These are phyloP conservation scores for Kregervanrija delftensis DNA, from an alignment of 805 yeast species.

Conservation along the genomic window DNA sequence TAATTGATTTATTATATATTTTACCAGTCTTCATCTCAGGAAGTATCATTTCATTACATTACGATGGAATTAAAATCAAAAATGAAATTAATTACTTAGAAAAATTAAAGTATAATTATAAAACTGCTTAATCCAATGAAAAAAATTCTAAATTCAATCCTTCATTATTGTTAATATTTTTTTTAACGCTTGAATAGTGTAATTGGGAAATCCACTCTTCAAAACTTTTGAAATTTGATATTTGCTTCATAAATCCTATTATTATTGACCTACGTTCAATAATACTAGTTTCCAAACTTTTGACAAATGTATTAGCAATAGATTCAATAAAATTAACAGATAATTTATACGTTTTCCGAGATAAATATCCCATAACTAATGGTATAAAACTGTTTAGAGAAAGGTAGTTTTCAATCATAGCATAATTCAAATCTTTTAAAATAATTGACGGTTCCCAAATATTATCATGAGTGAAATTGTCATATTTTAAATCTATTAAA, in stretches of 20 bases:
- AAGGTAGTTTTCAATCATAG: conserved; percentile 18
- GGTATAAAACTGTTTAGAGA: conserved; percentile 22
- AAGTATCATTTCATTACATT: conserved; percentile 13
- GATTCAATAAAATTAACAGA: conserved; percentile 12
- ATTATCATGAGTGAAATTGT: neutral
- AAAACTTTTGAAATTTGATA: conserved; percentile 8
- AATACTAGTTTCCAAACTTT: conserved; percentile 11
- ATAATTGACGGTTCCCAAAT: conserved; percentile 3
- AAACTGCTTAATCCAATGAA: conserved; percentile 22
- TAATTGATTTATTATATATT: conserved; percentile 18
- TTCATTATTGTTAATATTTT: conserved; percentile 3
- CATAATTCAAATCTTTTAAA: conserved; percentile 21
- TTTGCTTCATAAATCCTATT: conserved; percentile 21
- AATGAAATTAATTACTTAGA: conserved; percentile 17
- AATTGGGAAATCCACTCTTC: conserved; percentile 1
- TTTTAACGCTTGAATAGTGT: conserved; percentile 4
- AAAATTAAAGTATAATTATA: conserved; percentile 22
- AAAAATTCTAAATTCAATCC: conserved; percentile 5
- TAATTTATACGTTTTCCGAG: conserved; percentile 14
- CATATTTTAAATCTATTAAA: neutral
- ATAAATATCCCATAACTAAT: conserved; percentile 22
- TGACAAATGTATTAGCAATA: conserved; percentile 14
- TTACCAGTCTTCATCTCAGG: conserved; percentile 21
- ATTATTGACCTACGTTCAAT: conserved; percentile 16
- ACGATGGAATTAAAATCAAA: conserved; percentile 15